Evolutionary conservation across 2,329 filamentous ascomycete genomes (phyloP).

Genomic region (Chaetomium globosum): DNA sequence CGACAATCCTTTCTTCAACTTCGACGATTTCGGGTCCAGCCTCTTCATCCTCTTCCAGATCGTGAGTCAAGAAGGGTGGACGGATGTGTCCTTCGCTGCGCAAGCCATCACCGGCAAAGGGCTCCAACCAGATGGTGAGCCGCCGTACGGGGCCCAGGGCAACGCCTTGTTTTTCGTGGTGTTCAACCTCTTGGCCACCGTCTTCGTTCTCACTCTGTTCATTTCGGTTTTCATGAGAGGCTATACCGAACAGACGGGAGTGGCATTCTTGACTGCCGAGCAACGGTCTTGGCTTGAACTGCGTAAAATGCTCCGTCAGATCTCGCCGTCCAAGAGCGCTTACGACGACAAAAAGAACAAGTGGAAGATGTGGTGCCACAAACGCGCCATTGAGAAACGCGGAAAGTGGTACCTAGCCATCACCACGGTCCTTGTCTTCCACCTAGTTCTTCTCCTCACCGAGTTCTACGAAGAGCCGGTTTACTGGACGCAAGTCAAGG

Average conservation of each 20-base stretch:
- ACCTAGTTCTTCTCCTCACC: slow-evolving; percentile 78
- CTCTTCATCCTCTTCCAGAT: slow-evolving; percentile 98
- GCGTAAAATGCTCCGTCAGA: slow-evolving; percentile 85
- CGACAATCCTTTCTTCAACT: slow-evolving; percentile 81
- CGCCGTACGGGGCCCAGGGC: slow-evolving; percentile 60
- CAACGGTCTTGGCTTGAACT: slow-evolving; percentile 96
- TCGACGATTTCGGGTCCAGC: slow-evolving; percentile 91
- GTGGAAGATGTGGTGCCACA: slow-evolving; percentile 94
- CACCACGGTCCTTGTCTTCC: slow-evolving; percentile 76
- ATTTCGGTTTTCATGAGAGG: slow-evolving; percentile 99
- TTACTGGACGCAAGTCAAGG: slow-evolving; percentile 72
- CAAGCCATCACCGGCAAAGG: slow-evolving; percentile 79
- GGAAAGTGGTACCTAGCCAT: slow-evolving; percentile 87
- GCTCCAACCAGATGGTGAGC: slow-evolving; percentile 69
- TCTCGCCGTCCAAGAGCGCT: slow-evolving; percentile 91
- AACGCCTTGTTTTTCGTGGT: slow-evolving; percentile 94
- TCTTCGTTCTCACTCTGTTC: slow-evolving; percentile 95
- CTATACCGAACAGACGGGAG: slow-evolving; percentile 97
- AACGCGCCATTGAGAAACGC: slow-evolving; percentile 88
- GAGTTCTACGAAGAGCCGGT: slow-evolving; percentile 79
- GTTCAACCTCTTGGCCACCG: slow-evolving; percentile 94
- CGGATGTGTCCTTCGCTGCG: slow-evolving; percentile 83
- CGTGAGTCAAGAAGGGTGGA: slow-evolving; percentile 97
- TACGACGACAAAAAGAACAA: slow-evolving; percentile 73
- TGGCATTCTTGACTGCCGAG: slow-evolving; percentile 92